Conservation (phyloP, 2,329 filamentous ascomycete species). For the Gyromitra esculenta region DNA sequence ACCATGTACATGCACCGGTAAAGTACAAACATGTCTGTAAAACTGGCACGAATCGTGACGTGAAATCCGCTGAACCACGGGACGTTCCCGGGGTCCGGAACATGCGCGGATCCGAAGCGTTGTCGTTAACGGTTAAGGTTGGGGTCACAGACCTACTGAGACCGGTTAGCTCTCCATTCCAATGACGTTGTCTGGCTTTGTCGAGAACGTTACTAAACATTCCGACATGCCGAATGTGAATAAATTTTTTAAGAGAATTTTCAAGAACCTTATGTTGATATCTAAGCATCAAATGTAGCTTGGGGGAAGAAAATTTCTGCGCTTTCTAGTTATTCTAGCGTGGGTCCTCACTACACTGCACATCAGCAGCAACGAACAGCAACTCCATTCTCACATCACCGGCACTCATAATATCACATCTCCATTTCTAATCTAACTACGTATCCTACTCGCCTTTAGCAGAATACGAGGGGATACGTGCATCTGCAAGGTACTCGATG, state of each 20-base stretch:
- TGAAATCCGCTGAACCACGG: neutral
- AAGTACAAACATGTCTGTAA: slow-evolving; percentile 12
- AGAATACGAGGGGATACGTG: neutral
- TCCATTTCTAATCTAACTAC: neutral
- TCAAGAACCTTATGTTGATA: neutral
- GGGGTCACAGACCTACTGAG: neutral
- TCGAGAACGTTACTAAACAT: slow-evolving; percentile 19
- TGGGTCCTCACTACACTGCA: neutral
- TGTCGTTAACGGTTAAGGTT: slow-evolving; percentile 16
- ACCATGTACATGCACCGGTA: slow-evolving; percentile 27
- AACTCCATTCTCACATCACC: neutral
- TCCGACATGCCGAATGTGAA: neutral
- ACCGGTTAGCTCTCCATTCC: slow-evolving; percentile 3
- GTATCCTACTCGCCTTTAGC: neutral
- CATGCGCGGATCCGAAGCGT: neutral
- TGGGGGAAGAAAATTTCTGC: neutral
- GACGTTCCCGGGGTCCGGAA: slow-evolving; percentile 2
- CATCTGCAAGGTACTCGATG: neutral
- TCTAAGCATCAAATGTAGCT: slow-evolving; percentile 4
- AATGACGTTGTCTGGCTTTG: slow-evolving; percentile 1
- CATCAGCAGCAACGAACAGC: neutral
- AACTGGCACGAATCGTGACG: slow-evolving; percentile 34
- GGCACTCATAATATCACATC: slow-evolving; percentile 16
- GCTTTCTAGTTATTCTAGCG: neutral
- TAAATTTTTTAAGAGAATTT: neutral